Evolutionary conservation across 371 early-diverging fungal genomes (phyloP).

Genomic region (Entomophthora muscae): DNA sequence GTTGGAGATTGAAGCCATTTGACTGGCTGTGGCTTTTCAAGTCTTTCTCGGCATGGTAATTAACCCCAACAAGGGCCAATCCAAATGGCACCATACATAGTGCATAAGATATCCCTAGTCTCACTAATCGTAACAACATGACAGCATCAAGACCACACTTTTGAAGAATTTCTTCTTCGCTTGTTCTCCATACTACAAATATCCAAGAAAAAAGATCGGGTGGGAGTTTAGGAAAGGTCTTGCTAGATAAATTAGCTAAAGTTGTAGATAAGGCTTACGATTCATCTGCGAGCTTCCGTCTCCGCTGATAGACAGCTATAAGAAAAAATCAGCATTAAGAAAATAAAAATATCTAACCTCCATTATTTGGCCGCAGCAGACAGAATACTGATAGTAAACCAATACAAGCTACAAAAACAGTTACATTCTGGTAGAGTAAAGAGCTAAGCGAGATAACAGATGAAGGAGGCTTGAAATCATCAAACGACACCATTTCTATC

Average conservation of each 20-base stretch:
- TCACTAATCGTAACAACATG: constrained; percentile 54
- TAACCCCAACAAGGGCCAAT: background rate
- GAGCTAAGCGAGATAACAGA: background rate
- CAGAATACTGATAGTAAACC: background rate
- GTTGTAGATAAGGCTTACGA: too few relatives aligned
- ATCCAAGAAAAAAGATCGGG: constrained; percentile 38
- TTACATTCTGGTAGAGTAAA: constrained; percentile 1
- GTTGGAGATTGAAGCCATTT: background rate
- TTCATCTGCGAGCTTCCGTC: background rate
- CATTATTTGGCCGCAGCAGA: constrained; percentile 5
- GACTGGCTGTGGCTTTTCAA: background rate
- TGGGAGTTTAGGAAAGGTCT: constrained; percentile 22
- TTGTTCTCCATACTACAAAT: constrained; percentile 24
- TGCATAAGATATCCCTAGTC: constrained; percentile 20
- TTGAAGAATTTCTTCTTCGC: constrained; percentile 33
- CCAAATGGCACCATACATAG: background rate
- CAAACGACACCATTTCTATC: background rate
- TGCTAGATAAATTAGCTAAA: too few relatives aligned
- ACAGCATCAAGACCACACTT: constrained; percentile 55
- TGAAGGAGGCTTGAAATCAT: background rate
- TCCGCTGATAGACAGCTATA: constrained; percentile 1
- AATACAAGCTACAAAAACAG: background rate
- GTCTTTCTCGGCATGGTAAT: background rate
- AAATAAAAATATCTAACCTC: constrained; percentile 4
- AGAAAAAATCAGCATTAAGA: too few relatives aligned